These are phyloP conservation scores for Olyra latifolia DNA, from an alignment of 176 grass and related monocot species.

Conservation along the genomic window DNA sequence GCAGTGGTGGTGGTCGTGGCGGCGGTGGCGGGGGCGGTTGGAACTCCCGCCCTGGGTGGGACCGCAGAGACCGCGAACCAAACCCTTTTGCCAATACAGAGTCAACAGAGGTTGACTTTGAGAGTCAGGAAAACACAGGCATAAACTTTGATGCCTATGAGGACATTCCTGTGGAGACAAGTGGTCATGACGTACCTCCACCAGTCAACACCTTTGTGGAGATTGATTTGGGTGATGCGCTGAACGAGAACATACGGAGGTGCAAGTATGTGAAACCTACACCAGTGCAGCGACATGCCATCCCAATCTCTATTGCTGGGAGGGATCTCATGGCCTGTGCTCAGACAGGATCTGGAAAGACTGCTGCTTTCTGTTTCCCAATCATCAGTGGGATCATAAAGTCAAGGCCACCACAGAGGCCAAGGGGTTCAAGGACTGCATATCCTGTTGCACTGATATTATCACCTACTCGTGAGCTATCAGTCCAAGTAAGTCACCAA, in stretches of 20 bases:
- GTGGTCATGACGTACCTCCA: conserved; percentile 74
- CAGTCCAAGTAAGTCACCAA: conserved; percentile 61
- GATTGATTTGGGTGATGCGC: conserved; percentile 78
- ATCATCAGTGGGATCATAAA: conserved; percentile 88
- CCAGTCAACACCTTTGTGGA: conserved; percentile 83
- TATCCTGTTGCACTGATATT: conserved; percentile 77
- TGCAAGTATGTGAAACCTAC: conserved; percentile 97
- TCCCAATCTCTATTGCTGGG: conserved; percentile 67
- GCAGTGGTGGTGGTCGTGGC: conserved; percentile 26
- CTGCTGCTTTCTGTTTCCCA: conserved; percentile 84
- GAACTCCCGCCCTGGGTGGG: conserved; percentile 63
- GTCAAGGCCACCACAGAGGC: conserved; percentile 48
- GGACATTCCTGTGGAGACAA: conserved; percentile 89
- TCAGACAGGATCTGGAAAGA: conserved; percentile 91
- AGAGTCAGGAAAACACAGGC: conserved; percentile 48
- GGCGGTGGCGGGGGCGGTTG: conserved; percentile 55
- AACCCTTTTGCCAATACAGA: conserved; percentile 69
- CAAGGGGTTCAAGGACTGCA: conserved; percentile 56
- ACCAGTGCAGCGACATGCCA: conserved; percentile 86
- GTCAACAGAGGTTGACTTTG: conserved; percentile 29
- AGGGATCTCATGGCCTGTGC: conserved; percentile 95
- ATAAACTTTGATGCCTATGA: conserved; percentile 97
- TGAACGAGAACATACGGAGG: conserved; percentile 87
- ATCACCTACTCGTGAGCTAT: conserved; percentile 84
- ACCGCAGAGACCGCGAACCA: conserved; percentile 68